Conservation (phyloP, 441 rosid species). For the Iberis amara region DNA sequence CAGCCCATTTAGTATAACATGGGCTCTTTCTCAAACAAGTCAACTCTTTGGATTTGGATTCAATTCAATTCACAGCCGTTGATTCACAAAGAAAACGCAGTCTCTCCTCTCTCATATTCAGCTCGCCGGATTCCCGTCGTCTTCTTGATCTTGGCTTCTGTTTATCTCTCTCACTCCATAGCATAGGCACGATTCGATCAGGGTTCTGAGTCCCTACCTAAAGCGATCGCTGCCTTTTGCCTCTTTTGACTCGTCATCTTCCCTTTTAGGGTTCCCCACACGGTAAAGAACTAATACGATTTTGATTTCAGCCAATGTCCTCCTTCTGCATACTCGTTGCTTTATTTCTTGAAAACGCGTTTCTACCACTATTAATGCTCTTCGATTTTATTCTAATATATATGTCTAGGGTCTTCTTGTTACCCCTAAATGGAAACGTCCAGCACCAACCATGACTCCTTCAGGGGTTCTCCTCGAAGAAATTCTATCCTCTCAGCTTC, state of each 20-base stretch:
- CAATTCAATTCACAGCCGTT: conserved; percentile 14
- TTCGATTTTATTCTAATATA: conserved; percentile 8
- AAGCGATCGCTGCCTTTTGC: conserved; percentile 18
- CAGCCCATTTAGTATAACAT: background rate
- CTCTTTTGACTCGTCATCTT: background rate
- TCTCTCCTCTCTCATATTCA: conserved; percentile 14
- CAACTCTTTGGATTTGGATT: conserved; percentile 8
- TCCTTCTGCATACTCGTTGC: conserved; percentile 1
- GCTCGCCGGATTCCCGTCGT: conserved; percentile 29
- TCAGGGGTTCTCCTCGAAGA: conserved; percentile 64
- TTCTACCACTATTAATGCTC: background rate
- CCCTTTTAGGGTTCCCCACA: conserved; percentile 24
- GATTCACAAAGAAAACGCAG: conserved; percentile 16
- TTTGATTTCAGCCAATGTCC: conserved; percentile 8
- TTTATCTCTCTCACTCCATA: background rate
- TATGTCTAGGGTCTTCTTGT: conserved; percentile 49
- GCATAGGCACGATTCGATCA: conserved; percentile 14
- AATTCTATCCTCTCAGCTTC: conserved; percentile 68
- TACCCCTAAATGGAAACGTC: conserved; percentile 66
- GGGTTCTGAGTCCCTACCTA: conserved; percentile 12
- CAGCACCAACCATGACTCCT: conserved; percentile 44
- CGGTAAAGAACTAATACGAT: conserved; percentile 3
- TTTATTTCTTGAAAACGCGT: background rate
- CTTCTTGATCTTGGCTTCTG: background rate
- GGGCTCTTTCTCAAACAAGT: conserved; percentile 18